These are phyloP conservation scores for Pterulicium gracile DNA, from an alignment of 1,284 basidiomycete genomes.

Conservation along the genomic window DNA sequence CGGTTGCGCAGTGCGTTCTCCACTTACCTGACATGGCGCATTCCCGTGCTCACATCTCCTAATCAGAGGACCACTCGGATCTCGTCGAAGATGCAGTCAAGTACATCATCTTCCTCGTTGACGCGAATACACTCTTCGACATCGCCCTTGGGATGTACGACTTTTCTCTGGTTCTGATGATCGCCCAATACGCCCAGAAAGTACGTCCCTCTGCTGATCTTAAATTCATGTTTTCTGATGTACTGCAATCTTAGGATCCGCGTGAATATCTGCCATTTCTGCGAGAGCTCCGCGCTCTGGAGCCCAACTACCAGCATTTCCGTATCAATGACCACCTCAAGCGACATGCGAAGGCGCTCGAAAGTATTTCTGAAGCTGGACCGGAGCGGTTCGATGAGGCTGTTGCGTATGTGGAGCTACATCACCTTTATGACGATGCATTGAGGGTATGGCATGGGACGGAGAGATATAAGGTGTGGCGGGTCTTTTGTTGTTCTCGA, in stretches of 20 bases:
- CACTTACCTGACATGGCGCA: conserved; percentile 1
- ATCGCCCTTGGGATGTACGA: conserved; percentile 98
- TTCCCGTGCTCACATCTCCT: neutral
- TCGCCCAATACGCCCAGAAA: conserved; percentile 96
- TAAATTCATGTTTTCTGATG: neutral
- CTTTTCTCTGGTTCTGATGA: conserved; percentile 89
- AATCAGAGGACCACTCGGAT: conserved; percentile 59
- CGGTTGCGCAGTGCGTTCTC: conserved; percentile 54
- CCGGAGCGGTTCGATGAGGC: conserved; percentile 69
- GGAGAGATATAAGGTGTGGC: conserved; percentile 47
- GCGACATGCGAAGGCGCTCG: conserved; percentile 67
- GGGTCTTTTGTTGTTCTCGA: neutral
- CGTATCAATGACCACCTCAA: conserved; percentile 90
- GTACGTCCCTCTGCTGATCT: conserved; percentile 25
- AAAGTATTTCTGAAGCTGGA: conserved; percentile 71
- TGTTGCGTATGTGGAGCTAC: conserved; percentile 67
- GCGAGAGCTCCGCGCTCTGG: conserved; percentile 75
- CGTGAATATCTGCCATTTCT: conserved; percentile 97
- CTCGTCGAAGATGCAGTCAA: conserved; percentile 94
- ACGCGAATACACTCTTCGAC: conserved; percentile 87
- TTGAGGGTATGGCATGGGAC: conserved; percentile 65
- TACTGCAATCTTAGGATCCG: conserved; percentile 59
- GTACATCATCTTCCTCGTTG: conserved; percentile 97
- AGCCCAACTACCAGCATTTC: conserved; percentile 79
- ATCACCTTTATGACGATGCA: conserved; percentile 71